These are phyloP conservation scores for Fusarium sp. DNA, from an alignment of 2,329 filamentous ascomycete genomes.

Conservation along the genomic window DNA sequence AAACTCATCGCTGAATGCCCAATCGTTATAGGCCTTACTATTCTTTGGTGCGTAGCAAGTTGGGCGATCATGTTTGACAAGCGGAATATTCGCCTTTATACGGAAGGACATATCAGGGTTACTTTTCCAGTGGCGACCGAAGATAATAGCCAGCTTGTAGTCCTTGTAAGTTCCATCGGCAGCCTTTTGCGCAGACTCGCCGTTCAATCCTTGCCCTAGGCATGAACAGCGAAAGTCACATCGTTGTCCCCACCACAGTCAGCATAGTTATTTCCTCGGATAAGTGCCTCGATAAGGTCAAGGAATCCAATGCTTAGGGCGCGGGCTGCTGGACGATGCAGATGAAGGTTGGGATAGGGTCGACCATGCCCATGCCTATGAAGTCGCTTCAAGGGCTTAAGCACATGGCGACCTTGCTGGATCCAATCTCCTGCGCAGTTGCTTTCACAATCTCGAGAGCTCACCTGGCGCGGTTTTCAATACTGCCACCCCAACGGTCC, in stretches of 20 bases:
- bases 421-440: rapidly evolving
- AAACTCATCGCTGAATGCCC: neutral
- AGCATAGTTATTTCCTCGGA: neutral
- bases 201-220: neutral
- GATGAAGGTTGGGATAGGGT: neutral
- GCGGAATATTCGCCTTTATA: neutral
- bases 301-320: rapidly evolving
- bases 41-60: neutral
- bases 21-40: neutral
- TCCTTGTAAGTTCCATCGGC: neutral
- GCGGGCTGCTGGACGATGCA: neutral
- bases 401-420: rapidly evolving
- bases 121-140: neutral
- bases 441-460: neutral
- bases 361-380: neutral
- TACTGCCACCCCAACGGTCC: rapidly evolving
- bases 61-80: neutral
- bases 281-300: neutral
- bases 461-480: neutral
- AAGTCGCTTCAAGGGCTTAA: neutral
- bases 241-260: neutral
- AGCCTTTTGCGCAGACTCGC: neutral
- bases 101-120: neutral
- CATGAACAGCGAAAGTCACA: neutral
- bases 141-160: neutral